Conservation (phyloP, 345 rosid species). For the Pistacia atlantica region DNA sequence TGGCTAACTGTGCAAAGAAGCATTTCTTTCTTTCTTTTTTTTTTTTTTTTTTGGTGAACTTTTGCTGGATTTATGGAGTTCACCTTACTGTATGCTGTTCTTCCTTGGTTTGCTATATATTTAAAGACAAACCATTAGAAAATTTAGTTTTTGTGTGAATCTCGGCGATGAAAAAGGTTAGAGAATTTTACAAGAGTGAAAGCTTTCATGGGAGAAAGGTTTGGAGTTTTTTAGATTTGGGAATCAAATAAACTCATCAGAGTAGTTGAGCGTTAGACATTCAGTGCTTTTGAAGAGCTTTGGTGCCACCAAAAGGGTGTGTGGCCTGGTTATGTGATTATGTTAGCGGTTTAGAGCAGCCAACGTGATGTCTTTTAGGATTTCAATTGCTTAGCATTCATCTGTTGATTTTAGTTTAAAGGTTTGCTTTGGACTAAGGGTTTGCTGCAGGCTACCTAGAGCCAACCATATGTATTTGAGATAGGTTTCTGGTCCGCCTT, state of each 20-base stretch:
- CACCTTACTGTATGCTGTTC: neutral
- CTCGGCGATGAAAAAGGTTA: neutral
- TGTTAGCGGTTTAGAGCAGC: neutral
- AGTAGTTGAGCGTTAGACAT: neutral
- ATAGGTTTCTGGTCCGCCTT: neutral
- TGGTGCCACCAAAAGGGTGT: neutral
- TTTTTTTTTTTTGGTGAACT: too few relatives aligned
- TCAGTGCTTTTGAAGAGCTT: neutral
- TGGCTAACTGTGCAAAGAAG: too few relatives aligned
- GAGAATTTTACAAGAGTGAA: neutral
- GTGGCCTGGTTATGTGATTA: neutral
- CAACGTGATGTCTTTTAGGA: neutral
- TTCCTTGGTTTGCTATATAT: neutral
- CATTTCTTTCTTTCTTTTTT: too few relatives aligned
- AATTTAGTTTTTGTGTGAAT: neutral
- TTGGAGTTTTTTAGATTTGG: too few relatives aligned
- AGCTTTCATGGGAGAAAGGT: neutral
- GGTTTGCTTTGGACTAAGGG: neutral
- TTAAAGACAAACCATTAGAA: neutral
- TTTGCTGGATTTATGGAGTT: neutral
- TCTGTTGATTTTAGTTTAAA: neutral
- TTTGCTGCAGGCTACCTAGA: neutral
- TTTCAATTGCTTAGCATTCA: neutral
- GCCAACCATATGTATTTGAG: neutral
- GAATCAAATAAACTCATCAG: neutral